Evolutionary conservation across 768 basidiomycete species (phyloP).

Genomic region (Podaxis carcinomalis): DNA sequence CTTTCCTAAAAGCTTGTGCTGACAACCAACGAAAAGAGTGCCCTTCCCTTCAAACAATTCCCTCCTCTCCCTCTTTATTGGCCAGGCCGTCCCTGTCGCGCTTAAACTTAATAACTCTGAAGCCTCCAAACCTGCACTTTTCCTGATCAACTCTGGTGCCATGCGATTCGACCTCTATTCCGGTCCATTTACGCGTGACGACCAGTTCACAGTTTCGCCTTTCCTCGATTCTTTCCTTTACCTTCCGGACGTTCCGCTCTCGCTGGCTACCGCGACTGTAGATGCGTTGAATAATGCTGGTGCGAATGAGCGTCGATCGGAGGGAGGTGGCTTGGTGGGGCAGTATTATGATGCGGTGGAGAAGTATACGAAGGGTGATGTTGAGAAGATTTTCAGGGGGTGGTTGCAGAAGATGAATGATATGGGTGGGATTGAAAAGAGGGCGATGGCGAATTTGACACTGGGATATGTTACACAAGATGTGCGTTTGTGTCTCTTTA

Average conservation of each 20-base stretch:
- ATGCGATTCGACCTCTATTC: constrained; percentile 64
- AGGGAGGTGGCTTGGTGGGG: constrained; percentile 21
- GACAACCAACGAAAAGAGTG: constrained; percentile 31
- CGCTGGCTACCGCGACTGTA: constrained; percentile 50
- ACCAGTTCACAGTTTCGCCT: constrained; percentile 72
- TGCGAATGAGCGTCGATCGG: constrained; percentile 29
- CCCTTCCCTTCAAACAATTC: constrained; percentile 62
- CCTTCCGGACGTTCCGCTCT: constrained; percentile 49
- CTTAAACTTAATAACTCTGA: constrained; percentile 63
- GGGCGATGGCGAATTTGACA: constrained; percentile 50
- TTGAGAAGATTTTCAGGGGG: constrained; percentile 42
- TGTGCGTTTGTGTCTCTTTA: constrained; percentile 28
- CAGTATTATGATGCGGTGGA: constrained; percentile 28
- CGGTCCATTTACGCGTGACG: constrained; percentile 76
- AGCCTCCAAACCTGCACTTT: constrained; percentile 52
- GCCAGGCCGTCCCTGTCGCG: constrained; percentile 51
- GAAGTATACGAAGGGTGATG: constrained; percentile 44
- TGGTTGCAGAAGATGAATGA: constrained; percentile 61
- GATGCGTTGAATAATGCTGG: constrained; percentile 47
- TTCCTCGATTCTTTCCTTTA: constrained; percentile 64
- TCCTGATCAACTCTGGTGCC: constrained; percentile 61
- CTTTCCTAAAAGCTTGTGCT: background rate
- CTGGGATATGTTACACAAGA: constrained; percentile 75
- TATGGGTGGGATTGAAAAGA: constrained; percentile 30
- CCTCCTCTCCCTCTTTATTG: constrained; percentile 53